Percentiles rank a stretch among this genome's conserved stretches.
Conservation (phyloP, 306 rosid genomes). For the Urtica urens region DNA sequence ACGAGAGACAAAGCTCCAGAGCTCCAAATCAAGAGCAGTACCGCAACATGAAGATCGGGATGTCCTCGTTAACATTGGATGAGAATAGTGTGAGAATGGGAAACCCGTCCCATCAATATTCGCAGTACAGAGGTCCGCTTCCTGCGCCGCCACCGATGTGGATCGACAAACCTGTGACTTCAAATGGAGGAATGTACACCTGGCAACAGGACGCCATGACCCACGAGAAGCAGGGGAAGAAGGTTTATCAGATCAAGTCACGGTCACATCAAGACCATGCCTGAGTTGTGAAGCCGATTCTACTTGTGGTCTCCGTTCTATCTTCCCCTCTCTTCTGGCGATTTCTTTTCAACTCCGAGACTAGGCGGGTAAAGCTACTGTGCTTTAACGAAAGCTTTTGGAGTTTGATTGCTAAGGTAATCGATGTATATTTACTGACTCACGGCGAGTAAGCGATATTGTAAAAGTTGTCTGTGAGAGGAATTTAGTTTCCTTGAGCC, state of each 20-base stretch:
- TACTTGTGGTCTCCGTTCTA: conserved; percentile 19
- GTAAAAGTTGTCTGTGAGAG: no score
- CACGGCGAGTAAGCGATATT: no score
- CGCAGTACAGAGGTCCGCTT: conserved; percentile 36
- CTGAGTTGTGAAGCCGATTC: conserved; percentile 31
- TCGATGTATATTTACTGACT: no score
- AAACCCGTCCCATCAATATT: conserved; percentile 27
- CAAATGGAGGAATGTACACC: conserved; percentile 33
- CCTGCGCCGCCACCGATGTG: conserved; percentile 75
- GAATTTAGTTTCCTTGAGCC: no score
- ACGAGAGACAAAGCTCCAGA: conserved; percentile 40
- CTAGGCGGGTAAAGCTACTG: neutral
- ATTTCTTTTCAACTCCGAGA: neutral
- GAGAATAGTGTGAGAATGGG: conserved; percentile 23
- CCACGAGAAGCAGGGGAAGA: conserved; percentile 52
- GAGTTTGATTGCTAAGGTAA: neutral
- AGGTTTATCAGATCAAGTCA: conserved; percentile 52
- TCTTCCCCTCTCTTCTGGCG: conserved; percentile 5
- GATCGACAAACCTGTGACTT: conserved; percentile 42
- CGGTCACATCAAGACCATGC: conserved; percentile 33
- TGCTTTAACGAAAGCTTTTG: neutral
- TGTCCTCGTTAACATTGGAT: conserved; percentile 20
- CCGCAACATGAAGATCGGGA: conserved; percentile 17
- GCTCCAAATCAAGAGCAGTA: conserved; percentile 21
- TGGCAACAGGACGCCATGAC: conserved; percentile 43